Base-by-base conservation (phyloP, 257 asterid species). In the Apocynum venetum region DNA sequence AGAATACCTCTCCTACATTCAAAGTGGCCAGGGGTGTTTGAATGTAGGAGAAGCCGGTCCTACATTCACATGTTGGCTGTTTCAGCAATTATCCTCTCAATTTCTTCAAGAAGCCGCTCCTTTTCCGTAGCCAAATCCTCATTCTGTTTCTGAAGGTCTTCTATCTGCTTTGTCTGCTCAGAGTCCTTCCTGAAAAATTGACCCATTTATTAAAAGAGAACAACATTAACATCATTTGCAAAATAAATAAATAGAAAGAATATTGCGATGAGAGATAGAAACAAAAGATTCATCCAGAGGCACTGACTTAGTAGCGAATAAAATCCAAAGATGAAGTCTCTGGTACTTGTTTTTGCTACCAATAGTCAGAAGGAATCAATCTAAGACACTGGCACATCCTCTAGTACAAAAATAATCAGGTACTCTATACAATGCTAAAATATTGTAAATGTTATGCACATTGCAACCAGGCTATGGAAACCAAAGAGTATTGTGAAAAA, bases 111-210 rank as follows among this genome's bases (percentile, higher is more conserved):
- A 48, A 91, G 95, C 77, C 94, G 78, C 69, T 85, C 94, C 72
- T 93, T 90, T 69, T 93, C 98, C 15, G 87, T 87, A 10, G 79
- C 75, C 86, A 91, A 80, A 8, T 91, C 97, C 49, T 87, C 85
- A 72, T 89, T 91, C 84, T 91, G 90, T 83, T 87, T 89, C 90
- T 93, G 88, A 66, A 93, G 91, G 52, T 91, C 96, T 87, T 93
- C 96, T 8, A 91, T 93, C 71, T 91, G 94, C 86, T 88, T 93
- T n/a, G 94, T 91, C 84, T 91, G 97, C 81, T 93, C 97, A 0
- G 98, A 91, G 82, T 93, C 98, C 86, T 93, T 93, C 83, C 98
- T 93, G 94, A 46, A 66, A 75, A 69, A 49, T 80, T 25, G 63
- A 60, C 14, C 59, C 64, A 4, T 55, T 70, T 51, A 2, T 61